Evolutionary conservation across 1,139 yeast species (phyloP), one percentile per base, ranked within the genome.

Genomic region (Geotrichum fermentans): DNA sequence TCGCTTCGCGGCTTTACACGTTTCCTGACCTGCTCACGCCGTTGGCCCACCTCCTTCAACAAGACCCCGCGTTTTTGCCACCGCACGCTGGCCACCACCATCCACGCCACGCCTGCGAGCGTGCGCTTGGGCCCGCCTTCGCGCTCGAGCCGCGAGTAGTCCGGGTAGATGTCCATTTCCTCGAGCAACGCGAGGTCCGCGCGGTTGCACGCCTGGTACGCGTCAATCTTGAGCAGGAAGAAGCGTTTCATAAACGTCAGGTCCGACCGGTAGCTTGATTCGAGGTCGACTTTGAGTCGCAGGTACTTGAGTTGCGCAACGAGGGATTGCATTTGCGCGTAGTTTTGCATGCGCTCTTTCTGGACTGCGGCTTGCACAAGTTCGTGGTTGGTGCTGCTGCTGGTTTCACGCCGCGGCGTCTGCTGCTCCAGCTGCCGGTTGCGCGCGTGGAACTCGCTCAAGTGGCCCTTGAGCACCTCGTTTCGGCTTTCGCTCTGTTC

Each of bases 21-120:
- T 18, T 36, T 39, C n/a, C 36, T 38, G 14, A 45, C 40, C 13
- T 34, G 34, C 28, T 44, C 47, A 38, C 47, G 47, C 34, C 43
- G 22, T 21, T 41, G 41, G 21, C 48, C 24, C 46, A 52, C 52
- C 4, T 40, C 44, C 17, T 49, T 51, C 39, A 38, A 45, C 21
- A 22, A 45, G 37, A 67, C 63, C 5, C 58, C 56, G 50, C 80
- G 62, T 40, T 69, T 73, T 56, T 68, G 73, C 22, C 83, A 69
- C 49, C 81, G 67, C 6, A 82, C 75, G 33, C 72, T 68, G 1
- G 86, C 83, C 53, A 82, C 64, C 4, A 82, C 86, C 54, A 75
- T 71, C 51, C 71, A 69, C 4, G 83, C 80, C 38, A 75, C 64
- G 2, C 65, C 63, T 43, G 60, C 67, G 50, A 77, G 69, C 14